Percentiles rank a stretch among this genome's conserved stretches.
phyloP scores from a whole-genome alignment of 225 moss, liverwort and hornwort genomes.

The Bryum argenteum region DNA sequence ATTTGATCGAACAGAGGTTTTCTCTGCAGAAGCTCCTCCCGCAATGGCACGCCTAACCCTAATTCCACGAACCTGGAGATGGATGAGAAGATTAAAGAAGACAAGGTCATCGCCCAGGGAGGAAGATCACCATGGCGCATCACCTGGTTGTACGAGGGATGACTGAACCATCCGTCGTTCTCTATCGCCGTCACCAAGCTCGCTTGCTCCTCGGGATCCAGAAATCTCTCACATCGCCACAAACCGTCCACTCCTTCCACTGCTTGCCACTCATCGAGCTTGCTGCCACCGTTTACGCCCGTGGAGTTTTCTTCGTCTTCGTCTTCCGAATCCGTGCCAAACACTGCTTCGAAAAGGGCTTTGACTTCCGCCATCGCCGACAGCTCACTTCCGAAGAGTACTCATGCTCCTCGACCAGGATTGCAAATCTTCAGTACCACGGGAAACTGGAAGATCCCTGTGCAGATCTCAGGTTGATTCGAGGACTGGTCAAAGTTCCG shows the following conservation, averaged over 20 bases:
- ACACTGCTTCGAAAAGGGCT: slow-evolving; percentile 40
- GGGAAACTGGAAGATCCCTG: neutral
- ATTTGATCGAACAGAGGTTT: slow-evolving; percentile 87
- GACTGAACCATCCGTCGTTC: slow-evolving; percentile 69
- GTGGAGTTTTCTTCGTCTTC: neutral
- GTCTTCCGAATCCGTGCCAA: slow-evolving; percentile 23
- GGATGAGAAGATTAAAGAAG: slow-evolving; percentile 43
- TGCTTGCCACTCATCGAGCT: slow-evolving; percentile 42
- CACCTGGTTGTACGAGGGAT: slow-evolving; percentile 71
- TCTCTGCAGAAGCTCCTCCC: slow-evolving; percentile 43
- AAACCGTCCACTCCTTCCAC: slow-evolving; percentile 61
- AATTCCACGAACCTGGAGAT: slow-evolving; percentile 18
- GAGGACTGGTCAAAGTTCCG: rapidly evolving
- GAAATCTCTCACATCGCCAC: slow-evolving; percentile 60
- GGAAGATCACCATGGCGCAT: slow-evolving; percentile 89
- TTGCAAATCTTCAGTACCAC: neutral
- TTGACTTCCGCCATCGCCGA: slow-evolving; percentile 23
- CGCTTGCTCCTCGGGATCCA: slow-evolving; percentile 48
- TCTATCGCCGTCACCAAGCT: slow-evolving; percentile 52
- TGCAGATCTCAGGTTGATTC: neutral
- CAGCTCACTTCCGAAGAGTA: neutral
- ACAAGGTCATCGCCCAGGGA: slow-evolving; percentile 60
- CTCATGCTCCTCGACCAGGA: neutral
- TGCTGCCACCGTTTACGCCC: neutral
- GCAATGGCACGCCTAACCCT: slow-evolving; percentile 37